A percentile compares a stretch with the other conserved stretches of the same genome.
Evolutionary conservation across 345 rosid genomes (phyloP).

Genomic region (Gossypioides kirkii): DNA sequence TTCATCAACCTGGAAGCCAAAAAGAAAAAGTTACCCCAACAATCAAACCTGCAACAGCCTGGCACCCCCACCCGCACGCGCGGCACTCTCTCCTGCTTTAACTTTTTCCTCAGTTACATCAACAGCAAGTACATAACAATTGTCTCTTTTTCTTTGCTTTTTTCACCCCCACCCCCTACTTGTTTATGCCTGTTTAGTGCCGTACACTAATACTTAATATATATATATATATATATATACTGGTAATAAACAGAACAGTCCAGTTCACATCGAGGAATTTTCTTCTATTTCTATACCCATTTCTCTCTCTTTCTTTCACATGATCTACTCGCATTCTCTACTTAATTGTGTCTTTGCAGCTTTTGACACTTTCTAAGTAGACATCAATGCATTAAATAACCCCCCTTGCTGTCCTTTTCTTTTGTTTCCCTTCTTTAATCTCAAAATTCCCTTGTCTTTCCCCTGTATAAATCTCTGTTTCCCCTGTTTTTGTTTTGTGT

Average conservation of each 20-base stretch:
- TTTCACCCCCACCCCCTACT: neutral
- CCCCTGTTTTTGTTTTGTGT: neutral
- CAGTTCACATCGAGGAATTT: slow-evolving; percentile 8
- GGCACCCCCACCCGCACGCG: slow-evolving; percentile 36
- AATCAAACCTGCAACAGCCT: slow-evolving; percentile 9
- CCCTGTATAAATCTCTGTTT: slow-evolving; percentile 13
- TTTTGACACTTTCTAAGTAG: slow-evolving; percentile 59
- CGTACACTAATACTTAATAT: neutral
- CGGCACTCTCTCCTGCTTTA: slow-evolving; percentile 13
- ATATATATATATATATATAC: neutral
- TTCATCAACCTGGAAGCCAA: neutral
- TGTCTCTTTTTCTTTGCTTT: slow-evolving; percentile 4
- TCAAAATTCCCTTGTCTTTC: slow-evolving; percentile 16
- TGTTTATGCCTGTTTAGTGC: neutral
- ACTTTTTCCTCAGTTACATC: slow-evolving; percentile 3
- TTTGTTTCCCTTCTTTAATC: slow-evolving; percentile 7
- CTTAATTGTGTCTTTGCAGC: slow-evolving; percentile 38
- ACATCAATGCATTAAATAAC: slow-evolving; percentile 35
- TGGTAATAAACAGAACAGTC: neutral
- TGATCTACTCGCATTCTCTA: slow-evolving; percentile 27
- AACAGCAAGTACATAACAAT: neutral
- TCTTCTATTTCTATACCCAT: neutral
- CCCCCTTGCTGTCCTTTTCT: slow-evolving; percentile 11
- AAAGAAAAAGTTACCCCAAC: neutral
- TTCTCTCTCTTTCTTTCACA: slow-evolving; percentile 20